Conservation (phyloP, 371 early-diverging fungal species). For the Funneliformis caledonium region DNA sequence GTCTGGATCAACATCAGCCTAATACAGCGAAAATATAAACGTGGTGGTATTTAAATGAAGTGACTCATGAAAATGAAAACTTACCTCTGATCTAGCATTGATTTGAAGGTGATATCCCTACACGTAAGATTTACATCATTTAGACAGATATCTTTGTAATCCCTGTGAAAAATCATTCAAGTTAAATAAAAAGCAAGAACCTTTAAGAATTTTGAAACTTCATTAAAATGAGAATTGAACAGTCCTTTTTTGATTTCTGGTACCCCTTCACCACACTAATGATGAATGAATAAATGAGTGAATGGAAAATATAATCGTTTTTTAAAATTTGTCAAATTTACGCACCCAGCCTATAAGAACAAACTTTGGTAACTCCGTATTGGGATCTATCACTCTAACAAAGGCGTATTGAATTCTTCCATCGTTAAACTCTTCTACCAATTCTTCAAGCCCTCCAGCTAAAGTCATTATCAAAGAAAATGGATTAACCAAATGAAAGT, state of each 20-base stretch:
- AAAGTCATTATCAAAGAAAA: slow-evolving; percentile 27
- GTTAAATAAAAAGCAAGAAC: slow-evolving; percentile 48
- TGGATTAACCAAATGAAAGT: slow-evolving; percentile 3
- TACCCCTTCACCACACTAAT: slow-evolving; percentile 91
- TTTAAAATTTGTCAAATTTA: background rate
- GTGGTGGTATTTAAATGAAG: background rate
- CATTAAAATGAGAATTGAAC: slow-evolving; percentile 81
- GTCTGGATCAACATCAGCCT: slow-evolving; percentile 80
- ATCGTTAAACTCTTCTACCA: slow-evolving; percentile 89
- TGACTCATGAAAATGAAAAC: slow-evolving; percentile 15
- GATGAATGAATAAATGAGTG: background rate
- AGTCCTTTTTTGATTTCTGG: slow-evolving; percentile 90
- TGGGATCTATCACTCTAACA: slow-evolving; percentile 83
- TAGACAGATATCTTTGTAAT: background rate
- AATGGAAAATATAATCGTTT: background rate
- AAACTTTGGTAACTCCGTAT: slow-evolving; percentile 84
- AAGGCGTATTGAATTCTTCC: slow-evolving; percentile 92
- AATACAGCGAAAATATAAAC: background rate
- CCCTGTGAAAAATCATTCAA: background rate
- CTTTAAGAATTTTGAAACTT: slow-evolving; percentile 79
- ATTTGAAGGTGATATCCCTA: slow-evolving; percentile 89
- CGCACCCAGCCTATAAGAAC: slow-evolving; percentile 92
- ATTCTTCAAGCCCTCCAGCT: slow-evolving; percentile 84
- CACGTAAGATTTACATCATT: background rate
- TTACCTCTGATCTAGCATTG: slow-evolving; percentile 81